Base-by-base conservation (phyloP, 148 eudicot genomes). In the Silene conica region DNA sequence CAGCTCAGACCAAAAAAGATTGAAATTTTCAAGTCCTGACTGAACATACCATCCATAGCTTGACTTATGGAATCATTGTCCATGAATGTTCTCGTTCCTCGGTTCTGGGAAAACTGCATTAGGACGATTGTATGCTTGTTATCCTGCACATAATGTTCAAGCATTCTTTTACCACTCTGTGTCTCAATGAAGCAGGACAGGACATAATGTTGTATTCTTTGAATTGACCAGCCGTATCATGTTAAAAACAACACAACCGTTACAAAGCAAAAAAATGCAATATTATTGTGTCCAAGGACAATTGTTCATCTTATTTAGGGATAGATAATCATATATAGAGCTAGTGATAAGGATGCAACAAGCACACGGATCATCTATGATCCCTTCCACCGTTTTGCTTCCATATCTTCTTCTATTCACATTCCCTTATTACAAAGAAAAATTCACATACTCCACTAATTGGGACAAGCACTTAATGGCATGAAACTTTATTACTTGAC, bases 41-140 rank as follows among this genome's bases (percentile, higher is more conserved):
- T 54, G 20, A 67, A 20, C 70, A 67, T 88, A 91, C 98, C 97
- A 74, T 91, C 96, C 87, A 88, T 85, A 45, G 98, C 96, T 83
- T 88, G 90, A 81, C 82, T 86, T 71, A 94, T 84, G 57, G 98
- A 91, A 43, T 85, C 90, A 77, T 86, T 91, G 74, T 94, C 98
- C 97, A 91, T 94, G 81, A 94, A 94, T 48, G 97, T 94, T 64
- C 98, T 86, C 56, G 86, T 77, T 56, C 96, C 87, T 77, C 86
- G 83, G 89, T 81, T 86, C 26, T 82, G 97, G 59, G 97, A 86
- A 52, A 86, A 82, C 83, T 95, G 97, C 93, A 95, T 92, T 52
- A 95, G 87, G 74, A 95, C 75, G 73, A 95, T 95, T 22, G 98
- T 95, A 83, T 95, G 98, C 87, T 80, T 86, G 73, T 92, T 92